These are phyloP conservation scores for Ajuga chamaepitys DNA, from an alignment of 257 asterid genomes.

Conservation along the genomic window DNA sequence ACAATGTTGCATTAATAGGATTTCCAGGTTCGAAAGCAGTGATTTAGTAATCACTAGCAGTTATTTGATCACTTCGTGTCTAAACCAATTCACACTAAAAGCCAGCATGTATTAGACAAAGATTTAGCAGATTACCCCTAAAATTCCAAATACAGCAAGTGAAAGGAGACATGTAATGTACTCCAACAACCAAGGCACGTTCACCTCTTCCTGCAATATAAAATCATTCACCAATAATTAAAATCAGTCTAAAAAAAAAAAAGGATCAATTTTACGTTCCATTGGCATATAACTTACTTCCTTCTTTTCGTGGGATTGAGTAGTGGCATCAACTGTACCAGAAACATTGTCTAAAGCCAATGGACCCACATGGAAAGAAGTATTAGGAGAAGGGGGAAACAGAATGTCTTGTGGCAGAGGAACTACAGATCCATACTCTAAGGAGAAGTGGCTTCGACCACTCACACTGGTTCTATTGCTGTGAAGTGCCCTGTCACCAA, in stretches of 20 bases:
- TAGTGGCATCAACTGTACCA: constrained; percentile 24
- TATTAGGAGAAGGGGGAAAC: too few relatives aligned
- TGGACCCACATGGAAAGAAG: constrained; percentile 8
- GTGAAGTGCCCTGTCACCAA: constrained; percentile 73
- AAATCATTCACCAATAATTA: neutral
- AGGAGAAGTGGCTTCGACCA: constrained; percentile 36
- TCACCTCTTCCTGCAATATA: constrained; percentile 38
- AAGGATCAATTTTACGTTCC: too few relatives aligned
- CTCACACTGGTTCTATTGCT: constrained; percentile 48
- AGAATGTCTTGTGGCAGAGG: constrained; percentile 36
- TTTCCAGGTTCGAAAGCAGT: neutral
- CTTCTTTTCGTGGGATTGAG: constrained; percentile 24
- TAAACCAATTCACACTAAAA: neutral
- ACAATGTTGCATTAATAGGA: neutral
- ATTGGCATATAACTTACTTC: too few relatives aligned
- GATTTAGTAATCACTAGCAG: neutral
- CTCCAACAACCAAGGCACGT: constrained; percentile 41
- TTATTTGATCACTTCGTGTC: neutral
- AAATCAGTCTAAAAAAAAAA: neutral
- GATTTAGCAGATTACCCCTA: constrained; percentile 41
- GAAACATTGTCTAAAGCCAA: constrained; percentile 9
- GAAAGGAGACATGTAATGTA: constrained; percentile 45
- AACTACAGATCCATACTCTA: constrained; percentile 33
- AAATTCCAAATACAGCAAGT: constrained; percentile 64
- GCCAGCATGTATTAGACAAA: neutral